Percentiles rank a stretch among this genome's conserved stretches.
These are phyloP conservation scores for Mikania micrantha DNA, from an alignment of 129 eudicot species.

Conservation along the genomic window DNA sequence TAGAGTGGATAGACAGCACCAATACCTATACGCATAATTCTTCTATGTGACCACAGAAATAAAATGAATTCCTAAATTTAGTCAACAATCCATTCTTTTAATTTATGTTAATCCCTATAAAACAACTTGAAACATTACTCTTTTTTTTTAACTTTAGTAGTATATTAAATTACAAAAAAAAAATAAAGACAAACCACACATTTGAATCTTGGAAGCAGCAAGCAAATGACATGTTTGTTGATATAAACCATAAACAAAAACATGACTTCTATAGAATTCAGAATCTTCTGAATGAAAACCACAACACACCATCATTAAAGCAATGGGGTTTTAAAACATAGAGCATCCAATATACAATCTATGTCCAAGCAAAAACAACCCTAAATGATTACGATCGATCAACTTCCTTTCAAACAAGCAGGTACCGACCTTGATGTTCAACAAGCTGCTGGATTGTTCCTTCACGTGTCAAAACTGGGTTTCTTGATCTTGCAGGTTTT, in stretches of 20 bases:
- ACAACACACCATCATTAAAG: background rate
- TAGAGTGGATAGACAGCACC: too few relatives aligned
- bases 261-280: background rate
- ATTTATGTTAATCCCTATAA: too few relatives aligned
- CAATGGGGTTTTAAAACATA: background rate
- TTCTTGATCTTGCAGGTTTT: slow-evolving; percentile 54
- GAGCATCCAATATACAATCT: background rate
- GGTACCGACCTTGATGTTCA: slow-evolving; percentile 51
- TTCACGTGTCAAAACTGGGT: slow-evolving; percentile 35
- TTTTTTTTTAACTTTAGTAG: too few relatives aligned
- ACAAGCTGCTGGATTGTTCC: slow-evolving; percentile 61
- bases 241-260: background rate
- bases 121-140: background rate
- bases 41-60: too few relatives aligned
- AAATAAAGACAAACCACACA: background rate
- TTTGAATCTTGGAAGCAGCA: background rate
- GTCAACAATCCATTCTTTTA: too few relatives aligned
- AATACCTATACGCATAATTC: too few relatives aligned
- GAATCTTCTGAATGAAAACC: background rate
- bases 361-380: background rate
- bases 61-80: too few relatives aligned
- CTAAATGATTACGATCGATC: background rate
- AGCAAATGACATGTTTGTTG: background rate
- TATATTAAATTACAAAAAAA: too few relatives aligned
- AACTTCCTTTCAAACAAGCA: slow-evolving; percentile 21